These are phyloP conservation scores for Scalesia atractyloides DNA, from an alignment of 129 eudicot species.

Conservation along the genomic window DNA sequence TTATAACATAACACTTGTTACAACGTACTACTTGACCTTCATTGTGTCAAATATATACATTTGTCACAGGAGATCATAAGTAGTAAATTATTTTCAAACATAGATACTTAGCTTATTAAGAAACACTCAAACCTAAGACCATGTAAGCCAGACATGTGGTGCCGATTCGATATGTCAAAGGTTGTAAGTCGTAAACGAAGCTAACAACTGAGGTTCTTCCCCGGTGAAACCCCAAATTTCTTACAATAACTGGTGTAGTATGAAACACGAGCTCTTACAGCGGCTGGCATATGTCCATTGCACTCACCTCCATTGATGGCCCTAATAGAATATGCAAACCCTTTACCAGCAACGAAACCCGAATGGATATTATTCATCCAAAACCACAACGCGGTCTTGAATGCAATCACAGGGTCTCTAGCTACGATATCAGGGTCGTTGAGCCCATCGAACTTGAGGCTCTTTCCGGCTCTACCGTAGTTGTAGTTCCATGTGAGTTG, in stretches of 20 bases:
- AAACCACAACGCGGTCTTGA: conserved; percentile 35
- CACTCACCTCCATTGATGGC: conserved; percentile 31
- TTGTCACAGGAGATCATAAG: too few species aligned
- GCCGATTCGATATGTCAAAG: background rate
- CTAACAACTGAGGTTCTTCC: conserved; percentile 25
- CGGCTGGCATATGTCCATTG: background rate
- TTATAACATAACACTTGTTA: too few species aligned
- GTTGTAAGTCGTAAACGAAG: background rate
- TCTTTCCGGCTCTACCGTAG: conserved; percentile 33
- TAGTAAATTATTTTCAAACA: background rate
- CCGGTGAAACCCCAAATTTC: conserved; percentile 25
- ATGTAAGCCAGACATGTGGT: too few species aligned
- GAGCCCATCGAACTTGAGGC: conserved; percentile 29
- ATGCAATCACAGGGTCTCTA: conserved; percentile 20
- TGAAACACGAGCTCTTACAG: conserved; percentile 23
- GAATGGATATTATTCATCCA: conserved; percentile 33
- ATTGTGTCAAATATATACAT: background rate
- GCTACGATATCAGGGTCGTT: conserved; percentile 33
- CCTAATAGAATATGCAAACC: conserved; percentile 31
- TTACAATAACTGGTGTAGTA: conserved; percentile 29
- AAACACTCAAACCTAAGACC: background rate
- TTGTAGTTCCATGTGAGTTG: conserved; percentile 40
- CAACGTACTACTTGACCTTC: too few species aligned
- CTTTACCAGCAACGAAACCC: conserved; percentile 26
- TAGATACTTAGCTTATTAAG: background rate